Conservation (phyloP, 2,329 filamentous ascomycete genomes). For the Ampelomyces quisqualis region DNA sequence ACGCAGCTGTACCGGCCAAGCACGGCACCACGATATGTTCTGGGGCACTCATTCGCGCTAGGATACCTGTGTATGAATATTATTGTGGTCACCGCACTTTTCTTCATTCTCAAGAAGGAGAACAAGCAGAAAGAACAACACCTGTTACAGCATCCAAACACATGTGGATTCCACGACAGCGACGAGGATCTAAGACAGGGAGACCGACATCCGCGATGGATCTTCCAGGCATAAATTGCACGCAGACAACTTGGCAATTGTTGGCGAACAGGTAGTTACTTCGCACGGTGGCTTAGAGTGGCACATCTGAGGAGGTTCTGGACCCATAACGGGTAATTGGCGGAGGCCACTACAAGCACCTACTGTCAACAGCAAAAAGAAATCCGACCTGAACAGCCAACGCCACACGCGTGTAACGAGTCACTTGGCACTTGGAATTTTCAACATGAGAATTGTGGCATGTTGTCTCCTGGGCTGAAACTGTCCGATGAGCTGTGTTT, state of each 20-base stretch:
- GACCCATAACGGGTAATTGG: no score
- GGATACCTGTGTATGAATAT: slow-evolving; percentile 39
- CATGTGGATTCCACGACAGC: slow-evolving; percentile 31
- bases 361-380: no score
- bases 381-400: no score
- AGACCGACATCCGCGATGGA: slow-evolving; percentile 42
- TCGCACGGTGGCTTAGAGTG: background rate
- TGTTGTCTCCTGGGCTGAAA: no score
- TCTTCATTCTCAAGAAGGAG: slow-evolving; percentile 35
- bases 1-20: slow-evolving; percentile 42
- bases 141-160: slow-evolving; percentile 28
- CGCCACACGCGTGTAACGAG: no score
- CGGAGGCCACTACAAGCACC: background rate
- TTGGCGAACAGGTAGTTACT: no score
- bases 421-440: no score
- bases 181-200: slow-evolving; percentile 35
- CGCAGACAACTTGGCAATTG: background rate
- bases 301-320: no score
- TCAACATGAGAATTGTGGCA: no score
- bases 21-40: slow-evolving; percentile 37
- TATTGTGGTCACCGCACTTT: slow-evolving; percentile 32
- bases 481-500: no score
- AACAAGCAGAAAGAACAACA: slow-evolving; percentile 34
- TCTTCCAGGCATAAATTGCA: slow-evolving; percentile 30
- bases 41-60: slow-evolving; percentile 41